Conservation (phyloP, 2,329 filamentous ascomycete genomes). For the Aspergillus pseudotamarii region DNA sequence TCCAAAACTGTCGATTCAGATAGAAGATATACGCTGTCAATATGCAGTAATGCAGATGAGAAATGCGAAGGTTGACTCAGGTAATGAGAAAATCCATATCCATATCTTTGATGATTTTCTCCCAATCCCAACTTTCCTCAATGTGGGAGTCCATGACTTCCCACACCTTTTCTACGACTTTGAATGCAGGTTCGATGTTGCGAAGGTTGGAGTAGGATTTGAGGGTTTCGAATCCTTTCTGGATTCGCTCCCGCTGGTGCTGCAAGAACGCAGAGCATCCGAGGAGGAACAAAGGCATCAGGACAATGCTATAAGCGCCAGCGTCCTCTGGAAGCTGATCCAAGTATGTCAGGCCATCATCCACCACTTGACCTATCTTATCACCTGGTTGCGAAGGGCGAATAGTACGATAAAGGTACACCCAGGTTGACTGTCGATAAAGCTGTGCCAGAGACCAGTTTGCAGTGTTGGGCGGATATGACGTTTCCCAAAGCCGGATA, state of each 20-base stretch:
- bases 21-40: background rate
- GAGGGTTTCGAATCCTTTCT: constrained; percentile 56
- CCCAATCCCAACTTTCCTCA: constrained; percentile 65
- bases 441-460: constrained; percentile 61
- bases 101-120: constrained; percentile 60
- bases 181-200: constrained; percentile 60
- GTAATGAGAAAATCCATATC: constrained; percentile 65
- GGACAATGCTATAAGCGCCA: constrained; percentile 60
- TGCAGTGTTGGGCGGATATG: constrained; percentile 53
- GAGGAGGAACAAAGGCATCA: constrained; percentile 64
- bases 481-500: constrained; percentile 74
- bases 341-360: constrained; percentile 61
- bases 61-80: constrained; percentile 33
- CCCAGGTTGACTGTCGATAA: constrained; percentile 65
- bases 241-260: constrained; percentile 58
- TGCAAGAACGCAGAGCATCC: constrained; percentile 62
- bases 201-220: constrained; percentile 60
- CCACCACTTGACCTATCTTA: constrained; percentile 60
- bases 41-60: constrained; percentile 6
- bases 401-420: constrained; percentile 65
- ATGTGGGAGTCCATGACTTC: constrained; percentile 60
- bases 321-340: constrained; percentile 57
- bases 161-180: constrained; percentile 61
- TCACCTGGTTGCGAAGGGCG: constrained; percentile 58
- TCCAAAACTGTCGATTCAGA: background rate